Evolutionary conservation across 768 basidiomycete genomes (phyloP), one percentile per base, ranked within the genome.

Genomic region (Leccinum subtestaceum): DNA sequence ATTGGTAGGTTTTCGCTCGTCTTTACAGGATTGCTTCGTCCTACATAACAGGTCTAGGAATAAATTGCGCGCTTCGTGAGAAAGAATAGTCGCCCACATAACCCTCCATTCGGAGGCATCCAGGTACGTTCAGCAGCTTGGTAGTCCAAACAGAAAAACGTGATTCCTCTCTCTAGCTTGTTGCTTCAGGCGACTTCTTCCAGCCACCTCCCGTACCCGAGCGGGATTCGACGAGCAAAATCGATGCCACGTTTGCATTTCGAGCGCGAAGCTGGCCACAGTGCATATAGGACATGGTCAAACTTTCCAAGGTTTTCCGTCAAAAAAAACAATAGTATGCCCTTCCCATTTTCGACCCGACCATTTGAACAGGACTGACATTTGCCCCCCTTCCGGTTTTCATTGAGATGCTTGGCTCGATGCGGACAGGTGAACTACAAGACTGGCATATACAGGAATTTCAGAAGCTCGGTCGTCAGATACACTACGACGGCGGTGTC

Each of bases 341-440:
- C 5, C 13, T 59, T 25, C 51, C 34, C 13, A 12, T 32, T 53
- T 29, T 3, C 8, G 2, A 54, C 11, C 31, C 15, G 40, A 11
- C 11, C 15, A 15, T 53, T 17, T 50, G n/a, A 17, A 43, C 38
- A 38, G n/a, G 32, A 47, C 27, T 47, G 25, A 63, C n/a, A 21
- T 21, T 21, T 21, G 13, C 23, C 13, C 13, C 15, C 17, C 47
- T 9, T 9, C 29, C 27, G 94, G 94, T 81, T 49, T 98, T 99
- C 67, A 84, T 99, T 48, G 81, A 93, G 66, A 98, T 98, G 93
- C 78, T 98, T 50, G 98, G 97, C 69, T 95, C 97, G 67, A 21
- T 21, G 21, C 21, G 21, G 21, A 21, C 21, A 21, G 21, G 21
- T 21, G 21, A 21, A 21, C 21, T 21, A 21, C 21, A 21, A 21